Conservation (phyloP, 2,329 filamentous ascomycete genomes). For the Alternaria brassicae region DNA sequence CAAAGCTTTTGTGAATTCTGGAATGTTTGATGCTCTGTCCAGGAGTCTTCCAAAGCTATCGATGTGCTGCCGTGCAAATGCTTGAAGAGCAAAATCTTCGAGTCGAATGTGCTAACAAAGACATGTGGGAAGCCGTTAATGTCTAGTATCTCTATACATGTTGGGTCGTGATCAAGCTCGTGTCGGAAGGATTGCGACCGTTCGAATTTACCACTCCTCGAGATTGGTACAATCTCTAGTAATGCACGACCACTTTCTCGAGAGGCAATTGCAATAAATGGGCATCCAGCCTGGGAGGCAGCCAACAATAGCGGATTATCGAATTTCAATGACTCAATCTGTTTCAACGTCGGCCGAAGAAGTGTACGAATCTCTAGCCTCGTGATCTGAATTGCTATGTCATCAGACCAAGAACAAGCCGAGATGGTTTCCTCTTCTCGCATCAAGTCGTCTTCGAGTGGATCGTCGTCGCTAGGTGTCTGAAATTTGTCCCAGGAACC, state of each 20-base stretch:
- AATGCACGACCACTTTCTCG: conserved; percentile 29
- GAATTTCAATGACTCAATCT: conserved; percentile 27
- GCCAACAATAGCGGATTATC: conserved; percentile 29
- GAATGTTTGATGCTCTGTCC: conserved; percentile 5
- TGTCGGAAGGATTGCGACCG: conserved; percentile 13
- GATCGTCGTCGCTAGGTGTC: conserved; percentile 30
- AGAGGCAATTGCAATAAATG: conserved; percentile 30
- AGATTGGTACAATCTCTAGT: conserved; percentile 31
- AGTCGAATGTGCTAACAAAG: conserved; percentile 41
- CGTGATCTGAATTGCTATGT: conserved; percentile 43
- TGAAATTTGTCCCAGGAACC: conserved; percentile 37
- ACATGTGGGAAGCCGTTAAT: conserved; percentile 27
- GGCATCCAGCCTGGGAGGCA: conserved; percentile 21
- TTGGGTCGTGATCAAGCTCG: conserved; percentile 37
- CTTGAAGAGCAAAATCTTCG: conserved; percentile 32
- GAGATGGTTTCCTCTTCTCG: conserved; percentile 43
- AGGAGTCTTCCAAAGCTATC: conserved; percentile 18
- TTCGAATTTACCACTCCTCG: conserved; percentile 25
- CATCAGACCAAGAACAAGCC: conserved; percentile 31
- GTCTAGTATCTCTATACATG: conserved; percentile 44
- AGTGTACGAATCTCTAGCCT: conserved; percentile 34
- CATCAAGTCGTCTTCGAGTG: conserved; percentile 32
- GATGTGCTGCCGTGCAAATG: conserved; percentile 9
- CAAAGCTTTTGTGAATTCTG: conserved; percentile 30
- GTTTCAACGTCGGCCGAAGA: conserved; percentile 23